These are phyloP conservation scores for Vanderwaltozyma yarrowii DNA, from an alignment of 805 yeast species.

Conservation along the genomic window DNA sequence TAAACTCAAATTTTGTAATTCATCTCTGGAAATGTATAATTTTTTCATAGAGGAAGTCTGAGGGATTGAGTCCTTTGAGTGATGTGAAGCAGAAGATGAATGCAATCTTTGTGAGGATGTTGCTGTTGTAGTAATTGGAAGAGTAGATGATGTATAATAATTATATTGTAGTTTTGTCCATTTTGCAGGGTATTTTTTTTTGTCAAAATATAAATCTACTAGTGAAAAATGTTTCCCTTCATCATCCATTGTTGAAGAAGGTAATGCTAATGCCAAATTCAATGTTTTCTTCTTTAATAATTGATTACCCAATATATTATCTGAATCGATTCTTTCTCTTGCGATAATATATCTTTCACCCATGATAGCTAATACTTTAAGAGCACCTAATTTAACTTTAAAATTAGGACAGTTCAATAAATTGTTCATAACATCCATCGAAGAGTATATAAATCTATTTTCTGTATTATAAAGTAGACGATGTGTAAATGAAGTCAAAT, in stretches of 20 bases:
- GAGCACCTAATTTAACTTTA: conserved; percentile 46
- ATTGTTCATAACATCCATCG: conserved; percentile 48
- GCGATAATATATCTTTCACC: conserved; percentile 48
- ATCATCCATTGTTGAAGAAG: conserved; percentile 36
- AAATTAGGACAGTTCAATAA: conserved; percentile 52
- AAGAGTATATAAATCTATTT: conserved; percentile 57
- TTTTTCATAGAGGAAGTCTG: conserved; percentile 31
- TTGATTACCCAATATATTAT: conserved; percentile 17
- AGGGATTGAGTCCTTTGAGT: conserved; percentile 25
- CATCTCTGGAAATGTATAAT: conserved; percentile 44
- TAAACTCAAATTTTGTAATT: conserved; percentile 41
- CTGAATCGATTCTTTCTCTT: conserved; percentile 22
- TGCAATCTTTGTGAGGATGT: conserved; percentile 4
- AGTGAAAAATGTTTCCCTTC: conserved; percentile 35
- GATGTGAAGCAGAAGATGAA: conserved; percentile 2
- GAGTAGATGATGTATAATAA: conserved; percentile 34
- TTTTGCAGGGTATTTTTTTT: conserved; percentile 39
- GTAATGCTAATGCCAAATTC: conserved; percentile 44
- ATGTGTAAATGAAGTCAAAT: conserved; percentile 52
- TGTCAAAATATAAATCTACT: conserved; percentile 36
- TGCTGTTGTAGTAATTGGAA: too few species aligned
- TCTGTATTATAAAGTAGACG: conserved; percentile 59
- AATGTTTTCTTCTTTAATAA: conserved; percentile 37
- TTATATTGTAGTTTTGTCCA: conserved; percentile 49
- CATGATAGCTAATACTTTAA: conserved; percentile 48